phyloP scores from a whole-genome alignment of 495 filamentous ascomycete genomes.

The Aspergillus saccharolyticus region DNA sequence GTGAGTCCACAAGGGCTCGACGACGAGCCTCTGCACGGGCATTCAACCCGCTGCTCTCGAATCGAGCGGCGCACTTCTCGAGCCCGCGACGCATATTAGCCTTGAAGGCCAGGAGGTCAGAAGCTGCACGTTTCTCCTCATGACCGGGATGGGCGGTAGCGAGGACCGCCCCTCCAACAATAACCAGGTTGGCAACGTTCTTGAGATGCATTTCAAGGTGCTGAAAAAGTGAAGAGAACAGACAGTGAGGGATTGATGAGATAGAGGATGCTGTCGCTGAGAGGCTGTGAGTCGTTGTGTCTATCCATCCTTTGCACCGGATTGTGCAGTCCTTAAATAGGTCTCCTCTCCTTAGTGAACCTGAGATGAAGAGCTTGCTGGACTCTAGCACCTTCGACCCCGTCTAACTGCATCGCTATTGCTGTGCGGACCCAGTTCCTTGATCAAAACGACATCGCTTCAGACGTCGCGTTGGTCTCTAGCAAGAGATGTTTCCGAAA shows the following conservation, averaged over 20 bases:
- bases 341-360: neutral
- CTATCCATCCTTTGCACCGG: neutral
- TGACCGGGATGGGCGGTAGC: neutral
- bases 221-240: neutral
- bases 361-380: neutral
- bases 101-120: constrained; percentile 1
- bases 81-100: constrained; percentile 4
- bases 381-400: neutral
- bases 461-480: neutral
- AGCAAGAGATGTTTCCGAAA: neutral
- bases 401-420: neutral
- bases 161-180: neutral
- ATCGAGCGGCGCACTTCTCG: neutral
- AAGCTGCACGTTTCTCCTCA: neutral
- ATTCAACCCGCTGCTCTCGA: neutral
- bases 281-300: neutral
- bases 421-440: neutral
- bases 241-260: neutral
- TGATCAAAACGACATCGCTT: neutral
- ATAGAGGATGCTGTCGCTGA: neutral
- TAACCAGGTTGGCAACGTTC: neutral
- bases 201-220: neutral
- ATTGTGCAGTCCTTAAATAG: neutral
- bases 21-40: constrained; percentile 2
- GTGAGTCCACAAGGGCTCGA: neutral